Base-by-base conservation (phyloP, 2,329 filamentous ascomycete species). In the Paraphaeosphaeria sporulosa region DNA sequence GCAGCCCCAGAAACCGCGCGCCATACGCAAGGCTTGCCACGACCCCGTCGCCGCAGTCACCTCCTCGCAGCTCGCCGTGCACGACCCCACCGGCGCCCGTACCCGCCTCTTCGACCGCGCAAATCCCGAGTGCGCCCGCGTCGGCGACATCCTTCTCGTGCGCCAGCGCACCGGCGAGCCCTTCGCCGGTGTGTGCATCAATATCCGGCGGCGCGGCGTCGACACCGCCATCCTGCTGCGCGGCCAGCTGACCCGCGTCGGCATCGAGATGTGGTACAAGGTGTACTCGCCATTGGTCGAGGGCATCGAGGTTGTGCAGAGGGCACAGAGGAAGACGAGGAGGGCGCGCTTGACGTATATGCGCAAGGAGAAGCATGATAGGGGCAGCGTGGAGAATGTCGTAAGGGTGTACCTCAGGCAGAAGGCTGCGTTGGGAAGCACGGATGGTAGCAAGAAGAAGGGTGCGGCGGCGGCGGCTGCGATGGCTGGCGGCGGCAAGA, bases 201-300 rank as follows among this genome's bases (percentile, higher is more conserved):
- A 90, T 74, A 94, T 99, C 76, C 91, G 94, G 58, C 86, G 93
- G 57, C 86, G 91, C 8, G 93, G 93, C 61, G 87, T 95, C 61
- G 94, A 98, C 81, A 96, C 93, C 2, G 91, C 91, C 4, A 90
- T 99, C 57, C 82, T 97, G 61, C 84, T 99, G 61, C 87, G 95
- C 58, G 94, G 94, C 71, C 89, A 96, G 75, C 82, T 99, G 70
- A 94, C 92, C 67, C 87, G 91, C 70, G 87, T 96, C 7, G 92
- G 92, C 62, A 92, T 97, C 61, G 95, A 99, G 86, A 95, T 97
- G 92, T 97, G 93, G 89, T 93, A 91, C 80, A 99, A 99, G 84
- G 85, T 98, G 60, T 98, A 95, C 83, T 92, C 88, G 74, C 94
- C 94, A 62, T 90, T 92, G 74, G 90, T 98, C 34, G 88, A 91